Conservation (phyloP, 495 filamentous ascomycete genomes). For the Aspergillus hancockii region DNA sequence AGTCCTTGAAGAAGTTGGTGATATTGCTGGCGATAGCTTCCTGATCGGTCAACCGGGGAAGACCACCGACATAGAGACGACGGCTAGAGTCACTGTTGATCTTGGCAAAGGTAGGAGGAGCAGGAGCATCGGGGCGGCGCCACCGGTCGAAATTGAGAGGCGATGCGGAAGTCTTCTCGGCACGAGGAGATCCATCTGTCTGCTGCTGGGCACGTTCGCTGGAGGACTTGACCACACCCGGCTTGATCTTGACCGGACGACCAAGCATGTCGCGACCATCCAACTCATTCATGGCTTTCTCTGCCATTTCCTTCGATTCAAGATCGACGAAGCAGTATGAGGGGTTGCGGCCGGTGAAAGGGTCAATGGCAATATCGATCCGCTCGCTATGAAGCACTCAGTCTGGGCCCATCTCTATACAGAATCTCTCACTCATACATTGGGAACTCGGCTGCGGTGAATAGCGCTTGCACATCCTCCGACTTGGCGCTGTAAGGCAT, state of each 20-base stretch:
- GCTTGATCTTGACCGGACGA: slow-evolving; percentile 61
- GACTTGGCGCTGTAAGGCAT: slow-evolving; percentile 64
- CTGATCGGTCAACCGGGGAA: slow-evolving; percentile 59
- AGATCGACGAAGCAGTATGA: slow-evolving; percentile 75
- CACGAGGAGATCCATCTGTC: slow-evolving; percentile 24
- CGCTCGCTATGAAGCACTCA: slow-evolving; percentile 47
- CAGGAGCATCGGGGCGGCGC: slow-evolving; percentile 31
- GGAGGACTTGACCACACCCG: slow-evolving; percentile 52
- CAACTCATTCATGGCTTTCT: slow-evolving; percentile 55
- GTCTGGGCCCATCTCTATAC: slow-evolving; percentile 19
- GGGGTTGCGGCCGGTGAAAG: slow-evolving; percentile 66
- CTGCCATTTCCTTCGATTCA: slow-evolving; percentile 52
- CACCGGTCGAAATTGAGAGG: slow-evolving; percentile 38
- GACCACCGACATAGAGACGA: slow-evolving; percentile 64
- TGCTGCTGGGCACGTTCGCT: slow-evolving; percentile 27
- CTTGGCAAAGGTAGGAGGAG: slow-evolving; percentile 16
- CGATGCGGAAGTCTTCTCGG: slow-evolving; percentile 16
- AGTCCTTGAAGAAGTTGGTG: slow-evolving; percentile 58
- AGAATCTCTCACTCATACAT: slow-evolving; percentile 36
- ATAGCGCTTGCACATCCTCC: slow-evolving; percentile 60
- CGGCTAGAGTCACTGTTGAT: slow-evolving; percentile 45
- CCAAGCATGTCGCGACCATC: slow-evolving; percentile 54
- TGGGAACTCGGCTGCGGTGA: slow-evolving; percentile 47
- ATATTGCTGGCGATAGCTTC: slow-evolving; percentile 54
- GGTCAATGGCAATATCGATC: slow-evolving; percentile 68